Base-by-base conservation (phyloP, 1,139 yeast species). In the Lodderomyces jiufengensis region DNA sequence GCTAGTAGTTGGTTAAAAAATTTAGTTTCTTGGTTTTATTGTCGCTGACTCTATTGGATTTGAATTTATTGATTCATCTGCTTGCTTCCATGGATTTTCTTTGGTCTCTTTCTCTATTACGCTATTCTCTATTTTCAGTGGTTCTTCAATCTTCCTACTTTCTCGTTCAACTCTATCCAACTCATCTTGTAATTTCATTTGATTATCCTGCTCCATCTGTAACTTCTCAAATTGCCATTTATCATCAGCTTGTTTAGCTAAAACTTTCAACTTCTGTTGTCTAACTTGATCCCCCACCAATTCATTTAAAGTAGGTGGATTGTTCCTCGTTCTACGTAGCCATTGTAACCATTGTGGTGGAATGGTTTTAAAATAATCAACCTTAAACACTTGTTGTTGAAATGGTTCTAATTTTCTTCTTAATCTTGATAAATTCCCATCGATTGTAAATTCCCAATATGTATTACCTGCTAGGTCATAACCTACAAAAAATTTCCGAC, bases 271-370 rank as follows among this genome's bases (percentile, higher is more conserved):
- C 15, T 65, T 62, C 32, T 66, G 65, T 39, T 79, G 79, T 32
- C 95, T 66, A 14, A 63, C 48, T 48, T 76, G 69, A 46, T 85
- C 95, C 3, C 61, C 62, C 4, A 72, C 44, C 31, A 85, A 66
- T 45, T 84, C 95, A 31, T 72, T 67, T 24, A 85, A 50, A 1
- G 79, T 66, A 0, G 95, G 95, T 2, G 80, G 69, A 1, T 59
- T 51, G 1, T 66, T 59, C 35, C 95, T 66, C 1, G 86, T 78
- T 47, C 77, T 66, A 34, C 94, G 58, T 16, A 86, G 65, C 95
- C 95, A 85, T 52, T 82, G 90, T 29, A 76, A 62, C 95, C 95
- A 85, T 50, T 80, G 90, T 1, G 92, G 80, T 11, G 80, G 81
- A 0, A 75, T 63, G 3, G 70, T 66, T 7, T 55, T 50, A 46